Percentiles rank a stretch among this genome's conserved stretches.
phyloP scores from a whole-genome alignment of 1,284 basidiomycete species.

The Microbotryum lychnidis-dioicae region DNA sequence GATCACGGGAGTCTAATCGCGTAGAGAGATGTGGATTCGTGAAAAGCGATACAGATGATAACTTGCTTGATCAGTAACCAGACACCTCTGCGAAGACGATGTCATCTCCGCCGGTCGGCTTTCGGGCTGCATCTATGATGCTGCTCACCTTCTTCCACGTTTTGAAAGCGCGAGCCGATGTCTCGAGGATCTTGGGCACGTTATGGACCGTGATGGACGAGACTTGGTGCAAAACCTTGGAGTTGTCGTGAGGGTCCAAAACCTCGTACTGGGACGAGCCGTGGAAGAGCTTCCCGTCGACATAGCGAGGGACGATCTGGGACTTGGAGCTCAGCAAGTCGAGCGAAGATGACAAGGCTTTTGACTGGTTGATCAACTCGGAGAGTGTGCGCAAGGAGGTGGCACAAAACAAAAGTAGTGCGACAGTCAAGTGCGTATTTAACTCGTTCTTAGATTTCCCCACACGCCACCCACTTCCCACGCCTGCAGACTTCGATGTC shows the following conservation, averaged over 20 bases:
- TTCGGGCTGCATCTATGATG: no score
- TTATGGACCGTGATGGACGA: constrained; percentile 24
- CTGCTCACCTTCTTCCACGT: constrained; percentile 18
- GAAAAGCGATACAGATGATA: not conserved
- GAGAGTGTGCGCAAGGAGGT: no score
- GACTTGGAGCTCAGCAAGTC: no score
- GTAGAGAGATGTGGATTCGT: not conserved
- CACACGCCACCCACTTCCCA: no score
- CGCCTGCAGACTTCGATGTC: no score
- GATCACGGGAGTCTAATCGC: not conserved
- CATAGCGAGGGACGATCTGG: constrained; percentile 32
- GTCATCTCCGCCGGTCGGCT: no score
- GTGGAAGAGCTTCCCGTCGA: constrained; percentile 33
- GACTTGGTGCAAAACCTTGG: constrained; percentile 21
- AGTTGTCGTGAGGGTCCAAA: constrained; percentile 29
- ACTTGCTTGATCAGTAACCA: not conserved
- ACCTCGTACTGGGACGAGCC: constrained; percentile 33
- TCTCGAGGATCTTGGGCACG: constrained; percentile 21
- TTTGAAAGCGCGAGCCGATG: constrained; percentile 15
- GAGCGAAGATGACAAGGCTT: no score
- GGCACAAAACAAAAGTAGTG: no score
- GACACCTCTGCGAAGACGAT: not conserved
- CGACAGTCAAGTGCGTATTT: no score
- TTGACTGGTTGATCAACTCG: no score
- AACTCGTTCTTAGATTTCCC: no score